Evolutionary conservation across 2,329 filamentous ascomycete species (phyloP).

Genomic region (Penicillium capsulatum): DNA sequence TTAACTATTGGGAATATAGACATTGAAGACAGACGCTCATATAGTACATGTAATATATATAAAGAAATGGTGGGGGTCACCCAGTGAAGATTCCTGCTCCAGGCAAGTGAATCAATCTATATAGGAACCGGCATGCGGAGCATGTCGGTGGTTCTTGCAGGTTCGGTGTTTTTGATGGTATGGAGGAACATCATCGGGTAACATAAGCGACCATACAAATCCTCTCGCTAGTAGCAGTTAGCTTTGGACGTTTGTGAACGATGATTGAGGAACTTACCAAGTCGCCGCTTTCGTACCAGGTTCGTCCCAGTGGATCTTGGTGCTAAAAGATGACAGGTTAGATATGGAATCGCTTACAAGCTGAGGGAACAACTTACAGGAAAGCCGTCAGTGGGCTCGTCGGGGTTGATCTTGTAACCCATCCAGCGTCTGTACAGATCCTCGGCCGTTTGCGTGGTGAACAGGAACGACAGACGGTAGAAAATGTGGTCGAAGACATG

Average conservation of each 20-base stretch:
- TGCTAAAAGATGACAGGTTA: not conserved
- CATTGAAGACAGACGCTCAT: too few species aligned
- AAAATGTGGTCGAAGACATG: not conserved
- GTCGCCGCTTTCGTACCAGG: slow-evolving; percentile 14
- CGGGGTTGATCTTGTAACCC: not conserved
- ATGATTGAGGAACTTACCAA: slow-evolving; percentile 1
- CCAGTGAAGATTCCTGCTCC: too few species aligned
- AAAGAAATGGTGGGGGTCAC: too few species aligned
- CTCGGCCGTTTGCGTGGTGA: not conserved
- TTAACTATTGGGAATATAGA: too few species aligned
- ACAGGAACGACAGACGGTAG: not conserved
- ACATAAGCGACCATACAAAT: slow-evolving; percentile 20
- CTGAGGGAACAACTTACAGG: not conserved
- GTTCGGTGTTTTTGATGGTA: slow-evolving; percentile 22
- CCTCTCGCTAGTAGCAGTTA: slow-evolving; percentile 8
- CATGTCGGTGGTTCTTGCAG: too few species aligned
- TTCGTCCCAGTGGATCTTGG: slow-evolving; percentile 12
- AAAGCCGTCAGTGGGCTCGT: not conserved
- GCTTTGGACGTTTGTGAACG: not conserved
- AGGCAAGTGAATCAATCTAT: too few species aligned
- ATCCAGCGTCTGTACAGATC: slow-evolving; percentile 1
- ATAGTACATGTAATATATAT: too few species aligned
- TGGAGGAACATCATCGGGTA: slow-evolving; percentile 30
- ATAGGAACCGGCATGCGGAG: too few species aligned
- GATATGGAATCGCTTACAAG: not conserved